Evolutionary conservation across 352 stramenopile species (phyloP).

Genomic region (Phytophthora crassamura): DNA sequence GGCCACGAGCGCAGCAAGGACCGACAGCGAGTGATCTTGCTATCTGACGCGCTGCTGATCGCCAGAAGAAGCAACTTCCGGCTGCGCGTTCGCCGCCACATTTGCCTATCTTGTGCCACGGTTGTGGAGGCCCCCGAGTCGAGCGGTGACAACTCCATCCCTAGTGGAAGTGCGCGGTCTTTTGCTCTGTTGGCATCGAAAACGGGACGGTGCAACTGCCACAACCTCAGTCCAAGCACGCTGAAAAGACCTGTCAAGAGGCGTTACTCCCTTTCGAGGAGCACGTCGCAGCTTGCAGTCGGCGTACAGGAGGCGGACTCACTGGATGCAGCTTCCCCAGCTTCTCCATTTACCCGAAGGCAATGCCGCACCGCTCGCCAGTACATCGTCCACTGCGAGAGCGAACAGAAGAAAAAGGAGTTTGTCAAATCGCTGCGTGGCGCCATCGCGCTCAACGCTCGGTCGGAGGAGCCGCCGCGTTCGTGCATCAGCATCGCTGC

Average conservation of each 20-base stretch:
- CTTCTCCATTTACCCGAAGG: constrained; percentile 30
- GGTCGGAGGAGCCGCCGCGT: constrained; percentile 13
- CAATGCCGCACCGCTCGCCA: constrained; percentile 42
- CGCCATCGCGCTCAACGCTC: constrained; percentile 40
- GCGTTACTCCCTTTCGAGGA: constrained; percentile 36
- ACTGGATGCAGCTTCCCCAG: neutral
- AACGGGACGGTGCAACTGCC: constrained; percentile 60
- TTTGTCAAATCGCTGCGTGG: constrained; percentile 43
- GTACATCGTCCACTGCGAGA: constrained; percentile 58
- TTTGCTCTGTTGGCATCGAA: constrained; percentile 62
- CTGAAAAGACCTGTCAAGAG: constrained; percentile 44
- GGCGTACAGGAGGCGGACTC: constrained; percentile 6
- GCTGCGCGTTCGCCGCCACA: constrained; percentile 62
- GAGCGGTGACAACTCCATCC: neutral
- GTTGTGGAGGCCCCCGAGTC: constrained; percentile 38
- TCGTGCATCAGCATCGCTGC: constrained; percentile 9
- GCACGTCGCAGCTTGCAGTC: constrained; percentile 16
- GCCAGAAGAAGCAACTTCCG: constrained; percentile 54
- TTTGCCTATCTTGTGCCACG: constrained; percentile 64
- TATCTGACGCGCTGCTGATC: constrained; percentile 75
- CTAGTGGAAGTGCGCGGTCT: neutral
- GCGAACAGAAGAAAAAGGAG: constrained; percentile 38
- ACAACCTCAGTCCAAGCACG: constrained; percentile 53
- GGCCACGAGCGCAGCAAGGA: constrained; percentile 33
- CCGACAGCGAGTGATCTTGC: constrained; percentile 55